These are phyloP conservation scores for Lunularia cruciata DNA, from an alignment of 225 moss, liverwort and hornwort genomes.

Conservation along the genomic window DNA sequence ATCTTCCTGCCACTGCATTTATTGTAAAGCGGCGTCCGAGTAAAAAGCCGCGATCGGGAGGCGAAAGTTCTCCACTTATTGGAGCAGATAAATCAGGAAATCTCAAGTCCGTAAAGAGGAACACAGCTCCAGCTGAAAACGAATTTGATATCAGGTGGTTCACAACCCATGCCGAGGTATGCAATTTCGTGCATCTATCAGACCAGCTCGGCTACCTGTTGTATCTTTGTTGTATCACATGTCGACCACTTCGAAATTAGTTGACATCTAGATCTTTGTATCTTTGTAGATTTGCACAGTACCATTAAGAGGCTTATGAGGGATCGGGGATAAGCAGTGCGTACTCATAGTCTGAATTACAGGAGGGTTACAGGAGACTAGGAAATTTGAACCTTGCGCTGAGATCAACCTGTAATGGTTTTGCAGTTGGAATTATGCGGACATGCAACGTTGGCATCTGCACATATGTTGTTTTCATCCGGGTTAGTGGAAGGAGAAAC, in stretches of 20 bases:
- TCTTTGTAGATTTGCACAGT: too few species aligned
- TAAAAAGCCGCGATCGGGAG: conserved; percentile 28
- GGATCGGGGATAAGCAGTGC: too few species aligned
- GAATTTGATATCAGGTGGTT: conserved; percentile 98
- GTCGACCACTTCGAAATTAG: too few species aligned
- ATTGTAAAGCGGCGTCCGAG: conserved; percentile 62
- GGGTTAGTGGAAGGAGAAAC: conserved; percentile 78
- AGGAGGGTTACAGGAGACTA: too few species aligned
- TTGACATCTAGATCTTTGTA: too few species aligned
- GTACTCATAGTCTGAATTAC: too few species aligned
- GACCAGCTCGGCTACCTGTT: too few species aligned
- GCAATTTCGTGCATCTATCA: too few species aligned
- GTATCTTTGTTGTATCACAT: not conserved
- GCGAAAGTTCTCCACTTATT: conserved; percentile 41
- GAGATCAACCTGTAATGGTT: too few species aligned
- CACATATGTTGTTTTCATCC: conserved; percentile 84
- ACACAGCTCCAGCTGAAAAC: conserved; percentile 46
- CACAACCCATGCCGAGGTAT: conserved; percentile 73
- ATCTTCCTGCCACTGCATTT: conserved; percentile 86
- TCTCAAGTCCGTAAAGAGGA: conserved; percentile 51
- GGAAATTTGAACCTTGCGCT: too few species aligned
- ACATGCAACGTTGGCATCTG: conserved; percentile 57
- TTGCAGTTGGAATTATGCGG: conserved; percentile 61
- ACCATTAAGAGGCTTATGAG: too few species aligned
- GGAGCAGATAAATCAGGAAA: conserved; percentile 55